Conservation (phyloP, 225 moss, liverwort and hornwort species). For the Marchantia polymorpha region DNA sequence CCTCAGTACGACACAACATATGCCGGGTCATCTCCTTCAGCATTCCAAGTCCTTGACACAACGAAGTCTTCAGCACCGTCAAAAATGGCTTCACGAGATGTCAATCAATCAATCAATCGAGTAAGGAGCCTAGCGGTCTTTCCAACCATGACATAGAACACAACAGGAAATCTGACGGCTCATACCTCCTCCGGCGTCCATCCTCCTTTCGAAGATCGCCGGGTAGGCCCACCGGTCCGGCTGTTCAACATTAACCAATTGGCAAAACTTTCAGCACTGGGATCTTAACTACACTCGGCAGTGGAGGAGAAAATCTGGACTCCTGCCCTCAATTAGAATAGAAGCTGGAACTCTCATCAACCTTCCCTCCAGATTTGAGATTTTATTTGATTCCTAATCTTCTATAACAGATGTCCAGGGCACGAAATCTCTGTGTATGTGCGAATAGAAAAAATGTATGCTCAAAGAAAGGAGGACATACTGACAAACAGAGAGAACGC, state of each 20-base stretch:
- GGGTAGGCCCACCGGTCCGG: constrained; percentile 95
- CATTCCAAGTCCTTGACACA: background rate
- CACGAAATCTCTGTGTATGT: no score
- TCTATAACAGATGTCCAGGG: no score
- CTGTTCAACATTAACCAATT: constrained; percentile 44
- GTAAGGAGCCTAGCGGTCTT: background rate
- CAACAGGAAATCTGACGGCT: background rate
- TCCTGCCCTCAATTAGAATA: no score
- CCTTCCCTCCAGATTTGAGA: no score
- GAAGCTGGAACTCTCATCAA: no score
- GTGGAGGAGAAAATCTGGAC: background rate
- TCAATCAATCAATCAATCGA: no score
- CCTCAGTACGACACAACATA: background rate
- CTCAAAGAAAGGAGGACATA: background rate
- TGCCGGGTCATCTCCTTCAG: background rate
- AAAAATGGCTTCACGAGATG: background rate
- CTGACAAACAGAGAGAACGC: background rate
- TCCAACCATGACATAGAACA: background rate
- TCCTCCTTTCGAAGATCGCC: constrained; percentile 96
- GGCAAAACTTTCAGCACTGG: background rate
- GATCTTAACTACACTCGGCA: background rate
- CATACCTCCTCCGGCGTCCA: constrained; percentile 97
- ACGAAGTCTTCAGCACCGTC: background rate
- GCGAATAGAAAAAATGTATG: no score
- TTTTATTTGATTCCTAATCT: no score